Evolutionary conservation across 331 rosid species (phyloP), one percentile per base, ranked within the genome.

Genomic region (Telfairia occidentalis): DNA sequence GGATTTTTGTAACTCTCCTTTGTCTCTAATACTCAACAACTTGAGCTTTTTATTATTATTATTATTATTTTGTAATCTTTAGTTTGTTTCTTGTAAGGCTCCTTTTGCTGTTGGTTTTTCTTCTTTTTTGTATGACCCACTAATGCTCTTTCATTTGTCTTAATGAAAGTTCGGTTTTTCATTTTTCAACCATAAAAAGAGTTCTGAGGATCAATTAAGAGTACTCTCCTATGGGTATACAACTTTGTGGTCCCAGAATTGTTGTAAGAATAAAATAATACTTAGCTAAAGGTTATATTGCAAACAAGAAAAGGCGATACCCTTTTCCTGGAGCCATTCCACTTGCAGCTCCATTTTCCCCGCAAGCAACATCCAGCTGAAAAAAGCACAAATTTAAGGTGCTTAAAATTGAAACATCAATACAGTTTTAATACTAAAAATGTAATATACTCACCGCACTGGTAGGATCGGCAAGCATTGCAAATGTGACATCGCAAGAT

Each of bases 401-500:
- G 28, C 75, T 53, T 50, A 65, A 45, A 58, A 74, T 64, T 50
- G 64, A 16, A 76, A 43, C 26, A 52, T 34, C 37, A 8, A 6
- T 35, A 77, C 76, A 37, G 19, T 55, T 54, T 10, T 58, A 66
- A 79, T 34, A 10, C 8, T 11, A 78, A 15, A 53, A 37, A 35
- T 75, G 70, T 69, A 80, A 81, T 74, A 84, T 70, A 76, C 96
- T 60, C 85, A 90, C 96, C 71, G 98, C 98, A 84, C 89, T 89
- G 49, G 85, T 84, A 52, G 98, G 98, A 86, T 90, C 97, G 7
- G 98, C 96, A 69, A 92, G 98, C 97, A 92, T 92, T 65, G 98
- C 92, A 81, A 92, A 92, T 38, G 96, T 92, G 84, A 92, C 83
- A 77, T 92, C 96, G 24, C 98, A 92, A 83, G 97, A 89, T 50